Base-by-base conservation (phyloP, 129 eudicot genomes). In the Flaveria bidentis region DNA sequence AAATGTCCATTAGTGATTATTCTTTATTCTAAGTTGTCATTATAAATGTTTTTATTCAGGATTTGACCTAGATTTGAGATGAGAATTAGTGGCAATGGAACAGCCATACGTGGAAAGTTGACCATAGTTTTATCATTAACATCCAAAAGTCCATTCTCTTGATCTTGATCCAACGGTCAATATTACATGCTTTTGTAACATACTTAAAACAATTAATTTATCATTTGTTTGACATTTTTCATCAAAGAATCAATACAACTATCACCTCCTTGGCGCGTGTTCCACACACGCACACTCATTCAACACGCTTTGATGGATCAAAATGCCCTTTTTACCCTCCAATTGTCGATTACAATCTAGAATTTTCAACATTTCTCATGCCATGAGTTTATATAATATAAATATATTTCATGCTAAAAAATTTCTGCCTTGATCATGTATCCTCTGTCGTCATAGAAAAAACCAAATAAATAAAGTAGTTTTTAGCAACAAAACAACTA, bases 131-230 rank as follows among this genome's bases (percentile, higher is more conserved):
- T 20, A 39, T 61, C 39, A 56, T 42, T 47, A 69, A 58, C 3
- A 79, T 18, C 62, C n/a, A 72, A 71, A 78, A 71, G 57, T 62
- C 77, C 66, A 79, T 58, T 62, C 64, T 52, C 66, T 61, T 79
- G 78, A 15, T 71, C 20, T 22, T 79, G 56, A 71, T 79, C 82
- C 77, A 62, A 79, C 78, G 67, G 72, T 62, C 56, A 50, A 50
- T 33, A 62, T 72, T 72, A 66, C 78, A 62, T 46, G 76, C 76
- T 70, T 78, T 70, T n/a, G 28, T 76, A 78, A 44, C 42, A 30
- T 49, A 78, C 49, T 71, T 61, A 47, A 78, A 78, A 71, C 72
- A 49, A 79, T 62, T 71, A 65, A 51, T 50, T 58, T 26, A 45
- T 47, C 49, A 51, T 33, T 5, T 20, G 57, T 79, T 78, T 71